Conservation (phyloP, 2,329 filamentous ascomycete genomes). For the Spiromastix sp. region DNA sequence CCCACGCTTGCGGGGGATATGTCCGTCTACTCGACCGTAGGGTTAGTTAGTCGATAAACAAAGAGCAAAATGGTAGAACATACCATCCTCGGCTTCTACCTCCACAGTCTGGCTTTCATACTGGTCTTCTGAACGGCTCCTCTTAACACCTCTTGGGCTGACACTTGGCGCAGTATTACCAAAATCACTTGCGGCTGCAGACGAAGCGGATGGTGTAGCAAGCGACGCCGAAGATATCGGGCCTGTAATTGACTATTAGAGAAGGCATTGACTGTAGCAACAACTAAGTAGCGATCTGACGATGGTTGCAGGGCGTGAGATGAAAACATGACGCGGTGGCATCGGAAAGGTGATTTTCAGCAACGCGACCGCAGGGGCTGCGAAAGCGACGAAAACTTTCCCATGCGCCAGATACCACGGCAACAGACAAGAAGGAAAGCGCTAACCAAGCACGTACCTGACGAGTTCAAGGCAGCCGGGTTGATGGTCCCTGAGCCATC, state of each 20-base stretch:
- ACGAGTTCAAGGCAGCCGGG: slow-evolving; percentile 72
- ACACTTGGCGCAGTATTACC: slow-evolving; percentile 36
- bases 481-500: slow-evolving; percentile 85
- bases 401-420: neutral
- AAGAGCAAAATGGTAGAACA: slow-evolving; percentile 35
- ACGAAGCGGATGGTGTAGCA: slow-evolving; percentile 21
- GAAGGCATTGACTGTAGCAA: too few relatives aligned
- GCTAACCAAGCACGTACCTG: slow-evolving; percentile 48
- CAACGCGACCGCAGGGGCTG: neutral
- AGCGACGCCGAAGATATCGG: slow-evolving; percentile 20
- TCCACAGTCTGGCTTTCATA: slow-evolving; percentile 48
- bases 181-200: neutral
- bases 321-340: too few relatives aligned
- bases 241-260: neutral
- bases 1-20: slow-evolving; percentile 39
- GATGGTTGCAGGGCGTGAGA: too few relatives aligned
- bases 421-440: slow-evolving; percentile 1
- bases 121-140: slow-evolving; percentile 64
- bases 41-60: too few relatives aligned
- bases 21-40: slow-evolving; percentile 24
- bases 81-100: slow-evolving; percentile 63
- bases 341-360: too few relatives aligned
- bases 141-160: slow-evolving; percentile 62
- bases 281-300: too few relatives aligned
- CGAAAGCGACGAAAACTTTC: neutral